These are phyloP conservation scores for Aspergillus hortae DNA, from an alignment of 2,329 filamentous ascomycete genomes.

Conservation along the genomic window DNA sequence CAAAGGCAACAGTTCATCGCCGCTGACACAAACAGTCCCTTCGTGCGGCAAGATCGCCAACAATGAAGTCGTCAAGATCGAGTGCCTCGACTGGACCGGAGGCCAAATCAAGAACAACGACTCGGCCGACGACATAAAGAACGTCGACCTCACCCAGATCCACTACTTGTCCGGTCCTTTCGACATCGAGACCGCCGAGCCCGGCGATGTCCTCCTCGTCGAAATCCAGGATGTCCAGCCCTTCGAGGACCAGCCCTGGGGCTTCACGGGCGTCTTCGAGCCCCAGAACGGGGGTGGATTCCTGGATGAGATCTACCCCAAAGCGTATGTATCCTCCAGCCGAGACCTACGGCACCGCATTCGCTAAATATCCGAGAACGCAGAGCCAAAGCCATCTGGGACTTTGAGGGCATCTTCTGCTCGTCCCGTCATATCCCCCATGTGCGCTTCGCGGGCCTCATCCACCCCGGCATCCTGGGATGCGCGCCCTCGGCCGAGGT, in stretches of 20 bases:
- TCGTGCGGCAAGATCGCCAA: conserved; percentile 69
- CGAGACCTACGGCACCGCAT: background rate
- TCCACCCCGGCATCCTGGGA: conserved; percentile 87
- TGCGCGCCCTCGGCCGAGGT: conserved; percentile 79
- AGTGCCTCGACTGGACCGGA: conserved; percentile 76
- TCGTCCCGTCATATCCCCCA: conserved; percentile 81
- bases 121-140: conserved; percentile 79
- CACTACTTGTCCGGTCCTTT: conserved; percentile 91
- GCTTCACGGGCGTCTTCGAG: conserved; percentile 80
- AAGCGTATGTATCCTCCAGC: conserved; percentile 55
- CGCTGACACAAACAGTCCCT: conserved; percentile 52
- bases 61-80: conserved; percentile 86
- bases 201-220: conserved; percentile 78
- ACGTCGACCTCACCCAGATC: conserved; percentile 77
- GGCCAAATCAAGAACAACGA: conserved; percentile 89
- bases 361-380: background rate
- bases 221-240: conserved; percentile 94
- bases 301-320: conserved; percentile 79
- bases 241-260: conserved; percentile 80
- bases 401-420: conserved; percentile 76
- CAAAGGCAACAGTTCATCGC: background rate
- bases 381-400: conserved; percentile 69
- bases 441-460: conserved; percentile 82
- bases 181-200: conserved; percentile 77
- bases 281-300: conserved; percentile 84